Conservation (phyloP, 306 rosid genomes). For the Quercus engelmannii region DNA sequence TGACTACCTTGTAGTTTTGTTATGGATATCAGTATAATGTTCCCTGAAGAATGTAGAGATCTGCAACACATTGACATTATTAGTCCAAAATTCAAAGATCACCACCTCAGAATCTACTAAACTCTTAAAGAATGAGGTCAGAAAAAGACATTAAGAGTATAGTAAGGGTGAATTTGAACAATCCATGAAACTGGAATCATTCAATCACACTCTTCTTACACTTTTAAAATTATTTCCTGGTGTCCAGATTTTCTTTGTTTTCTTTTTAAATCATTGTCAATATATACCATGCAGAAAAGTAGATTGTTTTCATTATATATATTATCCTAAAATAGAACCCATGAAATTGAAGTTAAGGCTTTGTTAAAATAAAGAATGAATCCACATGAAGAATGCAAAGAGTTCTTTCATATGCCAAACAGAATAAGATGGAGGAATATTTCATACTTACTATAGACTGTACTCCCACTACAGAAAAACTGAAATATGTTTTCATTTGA, state of each 20-base stretch:
- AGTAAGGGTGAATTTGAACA: neutral
- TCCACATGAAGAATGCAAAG: neutral
- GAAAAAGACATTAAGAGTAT: neutral
- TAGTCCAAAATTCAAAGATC: neutral
- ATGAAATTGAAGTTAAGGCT: neutral
- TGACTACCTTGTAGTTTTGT: constrained; percentile 7
- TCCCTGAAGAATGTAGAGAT: constrained; percentile 33
- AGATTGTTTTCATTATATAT: neutral
- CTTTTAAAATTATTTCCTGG: neutral
- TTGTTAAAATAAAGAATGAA: neutral
- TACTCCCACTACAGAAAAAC: neutral
- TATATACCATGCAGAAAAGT: neutral
- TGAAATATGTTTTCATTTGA: neutral
- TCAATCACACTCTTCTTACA: neutral
- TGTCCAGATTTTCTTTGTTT: neutral
- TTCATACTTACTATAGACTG: neutral
- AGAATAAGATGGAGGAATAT: neutral
- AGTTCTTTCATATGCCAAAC: neutral
- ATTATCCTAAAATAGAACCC: neutral
- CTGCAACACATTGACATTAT: constrained; percentile 31
- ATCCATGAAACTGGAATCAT: neutral
- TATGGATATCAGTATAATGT: constrained; percentile 24
- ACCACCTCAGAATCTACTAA: neutral
- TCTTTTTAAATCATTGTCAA: neutral
- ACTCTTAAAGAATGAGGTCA: neutral